Evolutionary conservation across 306 rosid species (phyloP).

Genomic region (Neltuma alba): DNA sequence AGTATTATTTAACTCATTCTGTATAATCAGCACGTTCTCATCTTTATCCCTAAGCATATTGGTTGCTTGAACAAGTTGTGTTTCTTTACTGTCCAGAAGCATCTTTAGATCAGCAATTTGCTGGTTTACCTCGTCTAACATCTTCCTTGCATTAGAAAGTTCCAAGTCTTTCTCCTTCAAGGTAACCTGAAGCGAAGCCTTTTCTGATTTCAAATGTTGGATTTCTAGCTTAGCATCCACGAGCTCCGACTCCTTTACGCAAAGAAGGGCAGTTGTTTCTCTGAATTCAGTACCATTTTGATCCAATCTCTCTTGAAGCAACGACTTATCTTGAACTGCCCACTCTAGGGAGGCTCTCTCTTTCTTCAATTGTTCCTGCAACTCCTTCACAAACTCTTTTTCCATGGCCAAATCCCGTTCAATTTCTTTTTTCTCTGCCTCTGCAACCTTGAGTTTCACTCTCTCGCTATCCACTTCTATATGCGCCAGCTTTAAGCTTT

Average conservation of each 20-base stretch:
- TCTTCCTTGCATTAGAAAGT: slow-evolving; percentile 76
- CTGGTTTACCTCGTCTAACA: slow-evolving; percentile 56
- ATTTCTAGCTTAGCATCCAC: slow-evolving; percentile 85
- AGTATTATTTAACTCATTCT: slow-evolving; percentile 55
- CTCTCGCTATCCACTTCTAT: slow-evolving; percentile 78
- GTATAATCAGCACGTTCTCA: slow-evolving; percentile 56
- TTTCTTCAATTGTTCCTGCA: slow-evolving; percentile 67
- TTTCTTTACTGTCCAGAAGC: slow-evolving; percentile 65
- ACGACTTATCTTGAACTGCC: slow-evolving; percentile 60
- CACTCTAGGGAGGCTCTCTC: slow-evolving; percentile 67
- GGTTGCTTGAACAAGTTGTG: slow-evolving; percentile 73
- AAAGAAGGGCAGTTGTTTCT: slow-evolving; percentile 56
- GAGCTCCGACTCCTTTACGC: slow-evolving; percentile 61
- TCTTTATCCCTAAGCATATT: slow-evolving; percentile 81
- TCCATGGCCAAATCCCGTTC: slow-evolving; percentile 60
- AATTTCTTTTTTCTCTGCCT: slow-evolving; percentile 68
- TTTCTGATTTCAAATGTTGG: slow-evolving; percentile 77
- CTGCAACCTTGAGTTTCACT: slow-evolving; percentile 61
- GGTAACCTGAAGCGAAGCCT: slow-evolving; percentile 63
- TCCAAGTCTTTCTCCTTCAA: slow-evolving; percentile 84
- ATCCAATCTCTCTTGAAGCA: slow-evolving; percentile 61
- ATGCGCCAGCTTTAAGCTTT: slow-evolving; percentile 65
- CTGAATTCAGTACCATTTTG: slow-evolving; percentile 50
- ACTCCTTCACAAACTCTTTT: slow-evolving; percentile 61
- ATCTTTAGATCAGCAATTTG: slow-evolving; percentile 72